Base-by-base conservation (phyloP, 148 eudicot species). In the Selenicereus undatus region DNA sequence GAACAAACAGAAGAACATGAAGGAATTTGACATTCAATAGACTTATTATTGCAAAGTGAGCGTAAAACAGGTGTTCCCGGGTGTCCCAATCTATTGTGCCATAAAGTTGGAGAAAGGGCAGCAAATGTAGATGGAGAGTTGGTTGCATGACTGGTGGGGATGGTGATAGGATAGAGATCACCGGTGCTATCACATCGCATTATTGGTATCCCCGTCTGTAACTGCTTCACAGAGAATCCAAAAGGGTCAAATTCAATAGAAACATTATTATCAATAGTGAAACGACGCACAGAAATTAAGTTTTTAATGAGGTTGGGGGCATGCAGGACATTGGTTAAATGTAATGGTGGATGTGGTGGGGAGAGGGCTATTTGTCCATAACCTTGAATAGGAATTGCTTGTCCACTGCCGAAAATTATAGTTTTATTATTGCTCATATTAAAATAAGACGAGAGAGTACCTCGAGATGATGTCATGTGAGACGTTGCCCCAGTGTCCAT, bases 391-490 rank as follows among this genome's bases (percentile, higher is more conserved):
- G 70, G 70, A 65, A 65, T 65, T n/a, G 22, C 70, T 22, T 65
- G 30, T 5, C 70, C 29, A n/a, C 45, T 54, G 52, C 82, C 76
- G 54, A 80, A 14, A 26, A 65, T 65, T 4, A 65, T 65, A 65
- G 22, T 65, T 3, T 16, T 26, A 65, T 65, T 65, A 22, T 6
- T 65, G 70, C 70, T 65, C 70, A 65, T 65, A 65, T 65, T 32
- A 65, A 26, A 65, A 65, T 65, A 65, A 65, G 30, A 65, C 29
- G 70, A 65, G 29, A 65, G 70, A 22, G 8, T 65, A 26, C 70
- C 27, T 65, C 4, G 70, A 32, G 32, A 32, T 32, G 26, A 22
- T 21, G 70, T 4, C 26, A 65, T 22, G 29, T 65, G 70, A 0
- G 30, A 11, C 70, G 27, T 56, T 56, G 62, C 32, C 32, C 32